Evolutionary conservation across 169 alveolate species (phyloP).

Genomic region (Eimeria acervulina): DNA sequence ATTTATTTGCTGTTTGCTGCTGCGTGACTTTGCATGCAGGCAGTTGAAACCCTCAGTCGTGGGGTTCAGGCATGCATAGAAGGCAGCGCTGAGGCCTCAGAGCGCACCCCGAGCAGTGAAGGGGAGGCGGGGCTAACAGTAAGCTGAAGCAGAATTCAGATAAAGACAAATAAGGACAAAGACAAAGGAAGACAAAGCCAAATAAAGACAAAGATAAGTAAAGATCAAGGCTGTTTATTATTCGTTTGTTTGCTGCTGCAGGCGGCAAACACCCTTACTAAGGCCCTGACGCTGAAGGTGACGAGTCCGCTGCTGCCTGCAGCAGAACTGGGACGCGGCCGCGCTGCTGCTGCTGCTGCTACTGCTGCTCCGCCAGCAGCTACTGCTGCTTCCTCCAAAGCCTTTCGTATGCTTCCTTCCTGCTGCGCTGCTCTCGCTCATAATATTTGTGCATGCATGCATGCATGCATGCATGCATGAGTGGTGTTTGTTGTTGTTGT

Average conservation of each 20-base stretch:
- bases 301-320: constrained; percentile 40
- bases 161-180: neutral
- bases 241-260: neutral
- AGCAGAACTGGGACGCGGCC: neutral
- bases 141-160: too few relatives aligned
- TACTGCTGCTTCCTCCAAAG: too few relatives aligned
- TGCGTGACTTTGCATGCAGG: neutral
- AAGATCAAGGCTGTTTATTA: neutral
- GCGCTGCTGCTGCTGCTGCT: neutral
- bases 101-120: neutral
- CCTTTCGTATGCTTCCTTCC: too few relatives aligned
- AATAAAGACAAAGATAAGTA: too few relatives aligned
- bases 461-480: neutral
- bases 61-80: constrained; percentile 41
- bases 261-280: constrained; percentile 19
- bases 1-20: too few relatives aligned
- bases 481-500: neutral
- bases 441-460: too few relatives aligned
- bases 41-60: neutral
- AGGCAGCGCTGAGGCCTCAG: neutral
- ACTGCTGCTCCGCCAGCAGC: neutral
- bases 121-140: neutral
- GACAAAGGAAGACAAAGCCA: neutral
- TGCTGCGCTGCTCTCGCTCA: too few relatives aligned
- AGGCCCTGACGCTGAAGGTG: neutral